Percentiles rank a stretch among this genome's conserved stretches.
Evolutionary conservation across 2,329 filamentous ascomycete species (phyloP).

Genomic region (Beauveria pseudobassiana): DNA sequence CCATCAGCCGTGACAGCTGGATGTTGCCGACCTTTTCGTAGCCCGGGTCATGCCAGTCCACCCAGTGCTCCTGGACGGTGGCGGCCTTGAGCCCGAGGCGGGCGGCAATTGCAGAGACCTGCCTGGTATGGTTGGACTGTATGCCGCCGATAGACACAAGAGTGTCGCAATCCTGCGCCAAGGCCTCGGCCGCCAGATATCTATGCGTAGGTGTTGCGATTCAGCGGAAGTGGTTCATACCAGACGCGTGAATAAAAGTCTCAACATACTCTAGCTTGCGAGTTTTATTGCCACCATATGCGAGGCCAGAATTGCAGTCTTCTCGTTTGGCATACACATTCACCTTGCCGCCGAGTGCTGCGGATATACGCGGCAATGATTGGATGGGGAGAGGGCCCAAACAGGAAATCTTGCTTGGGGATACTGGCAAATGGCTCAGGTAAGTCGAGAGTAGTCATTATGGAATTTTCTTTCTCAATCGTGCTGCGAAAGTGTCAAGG

Average conservation of each 20-base stretch:
- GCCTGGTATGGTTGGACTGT: constrained; percentile 63
- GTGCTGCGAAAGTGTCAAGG: no score
- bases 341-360: constrained; percentile 51
- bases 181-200: constrained; percentile 58
- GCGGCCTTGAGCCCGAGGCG: constrained; percentile 48
- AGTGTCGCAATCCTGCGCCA: constrained; percentile 49
- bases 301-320: constrained; percentile 61
- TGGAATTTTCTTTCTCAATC: neutral
- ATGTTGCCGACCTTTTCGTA: constrained; percentile 65
- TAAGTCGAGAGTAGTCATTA: constrained; percentile 33
- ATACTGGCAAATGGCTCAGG: constrained; percentile 57
- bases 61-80: constrained; percentile 60
- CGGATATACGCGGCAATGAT: constrained; percentile 55
- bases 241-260: neutral
- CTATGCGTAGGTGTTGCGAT: constrained; percentile 23
- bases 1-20: constrained; percentile 61
- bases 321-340: constrained; percentile 65
- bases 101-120: constrained; percentile 56
- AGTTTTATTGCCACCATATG: constrained; percentile 63
- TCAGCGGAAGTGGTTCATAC: neutral
- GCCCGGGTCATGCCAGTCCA: constrained; percentile 50
- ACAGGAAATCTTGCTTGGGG: constrained; percentile 53
- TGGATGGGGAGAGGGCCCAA: constrained; percentile 65
- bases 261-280: constrained; percentile 53
- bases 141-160: constrained; percentile 61